phyloP scores from a whole-genome alignment of 2,329 filamentous ascomycete species.

The Tricladium varicosporioides region DNA sequence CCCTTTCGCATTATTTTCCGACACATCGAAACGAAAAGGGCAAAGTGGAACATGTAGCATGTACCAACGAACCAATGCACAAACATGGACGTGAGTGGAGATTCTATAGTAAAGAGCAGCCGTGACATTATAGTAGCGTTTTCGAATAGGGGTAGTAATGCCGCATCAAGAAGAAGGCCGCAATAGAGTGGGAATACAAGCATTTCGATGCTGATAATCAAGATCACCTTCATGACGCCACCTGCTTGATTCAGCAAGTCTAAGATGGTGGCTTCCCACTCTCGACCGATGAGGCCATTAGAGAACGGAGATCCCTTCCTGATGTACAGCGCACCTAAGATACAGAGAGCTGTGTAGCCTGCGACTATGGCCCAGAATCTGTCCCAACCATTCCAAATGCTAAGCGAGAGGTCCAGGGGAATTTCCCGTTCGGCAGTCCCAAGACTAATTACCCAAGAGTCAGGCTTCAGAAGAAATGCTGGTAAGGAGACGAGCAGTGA shows the following conservation, averaged over 20 bases:
- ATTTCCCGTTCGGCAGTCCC: slow-evolving; percentile 40
- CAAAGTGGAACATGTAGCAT: slow-evolving; percentile 99
- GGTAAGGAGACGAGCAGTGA: slow-evolving; percentile 35
- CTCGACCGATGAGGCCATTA: slow-evolving; percentile 50
- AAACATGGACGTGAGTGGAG: slow-evolving; percentile 87
- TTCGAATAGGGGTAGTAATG: slow-evolving; percentile 85
- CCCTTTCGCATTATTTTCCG: slow-evolving; percentile 95
- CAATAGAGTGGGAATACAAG: slow-evolving; percentile 95
- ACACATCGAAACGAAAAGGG: slow-evolving; percentile 97
- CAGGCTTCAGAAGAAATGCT: slow-evolving; percentile 42
- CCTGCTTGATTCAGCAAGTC: slow-evolving; percentile 90
- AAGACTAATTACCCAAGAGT: slow-evolving; percentile 58
- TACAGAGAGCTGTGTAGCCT: slow-evolving; percentile 76
- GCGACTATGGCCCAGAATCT: slow-evolving; percentile 70
- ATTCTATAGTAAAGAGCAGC: slow-evolving; percentile 72
- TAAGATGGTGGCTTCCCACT: slow-evolving; percentile 74
- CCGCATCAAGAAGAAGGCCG: slow-evolving; percentile 83
- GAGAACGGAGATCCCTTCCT: slow-evolving; percentile 70
- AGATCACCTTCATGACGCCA: slow-evolving; percentile 93
- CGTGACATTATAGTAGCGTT: slow-evolving; percentile 74
- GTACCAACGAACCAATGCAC: slow-evolving; percentile 99
- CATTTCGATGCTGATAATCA: slow-evolving; percentile 99
- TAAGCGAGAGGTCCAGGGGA: slow-evolving; percentile 53
- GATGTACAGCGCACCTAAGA: slow-evolving; percentile 76
- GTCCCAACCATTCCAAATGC: slow-evolving; percentile 66